These are phyloP conservation scores for Amorphotheca resinae DNA, from an alignment of 495 filamentous ascomycete genomes.

Conservation along the genomic window DNA sequence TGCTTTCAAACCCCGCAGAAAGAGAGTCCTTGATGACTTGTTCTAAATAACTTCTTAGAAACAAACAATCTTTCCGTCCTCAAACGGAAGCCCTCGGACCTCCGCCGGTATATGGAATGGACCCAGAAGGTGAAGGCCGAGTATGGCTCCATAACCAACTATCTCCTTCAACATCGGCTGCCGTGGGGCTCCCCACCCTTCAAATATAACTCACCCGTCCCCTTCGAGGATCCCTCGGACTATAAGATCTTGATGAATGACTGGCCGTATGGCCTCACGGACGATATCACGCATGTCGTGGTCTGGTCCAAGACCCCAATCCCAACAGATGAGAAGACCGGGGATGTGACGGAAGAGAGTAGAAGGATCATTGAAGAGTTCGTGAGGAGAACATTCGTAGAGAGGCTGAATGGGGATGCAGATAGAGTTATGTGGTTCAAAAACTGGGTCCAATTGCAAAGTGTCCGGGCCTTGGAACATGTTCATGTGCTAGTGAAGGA, in stretches of 20 bases:
- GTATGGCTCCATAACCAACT: slow-evolving; percentile 70
- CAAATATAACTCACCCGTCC: slow-evolving; percentile 35
- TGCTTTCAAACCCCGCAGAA: too few relatives aligned
- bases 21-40: background rate
- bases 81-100: slow-evolving; percentile 71
- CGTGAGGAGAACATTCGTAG: slow-evolving; percentile 53
- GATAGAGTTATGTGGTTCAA: slow-evolving; percentile 81
- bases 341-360: slow-evolving; percentile 61
- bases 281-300: slow-evolving; percentile 60
- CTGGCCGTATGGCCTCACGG: slow-evolving; percentile 75
- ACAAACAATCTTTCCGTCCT: slow-evolving; percentile 62
- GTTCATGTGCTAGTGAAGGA: slow-evolving; percentile 37
- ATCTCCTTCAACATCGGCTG: slow-evolving; percentile 59
- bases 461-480: slow-evolving; percentile 71
- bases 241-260: slow-evolving; percentile 73
- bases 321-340: slow-evolving; percentile 40
- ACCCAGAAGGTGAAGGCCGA: slow-evolving; percentile 49
- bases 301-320: slow-evolving; percentile 55
- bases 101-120: slow-evolving; percentile 77
- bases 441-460: slow-evolving; percentile 84
- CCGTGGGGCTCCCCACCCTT: slow-evolving; percentile 51
- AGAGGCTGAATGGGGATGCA: slow-evolving; percentile 37
- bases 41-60: slow-evolving; percentile 27
- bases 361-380: slow-evolving; percentile 50
- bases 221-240: slow-evolving; percentile 58